Evolutionary conservation across 2,329 filamentous ascomycete genomes (phyloP), one percentile per base, ranked within the genome.

Genomic region (Ceratocystis diversiconidia): DNA sequence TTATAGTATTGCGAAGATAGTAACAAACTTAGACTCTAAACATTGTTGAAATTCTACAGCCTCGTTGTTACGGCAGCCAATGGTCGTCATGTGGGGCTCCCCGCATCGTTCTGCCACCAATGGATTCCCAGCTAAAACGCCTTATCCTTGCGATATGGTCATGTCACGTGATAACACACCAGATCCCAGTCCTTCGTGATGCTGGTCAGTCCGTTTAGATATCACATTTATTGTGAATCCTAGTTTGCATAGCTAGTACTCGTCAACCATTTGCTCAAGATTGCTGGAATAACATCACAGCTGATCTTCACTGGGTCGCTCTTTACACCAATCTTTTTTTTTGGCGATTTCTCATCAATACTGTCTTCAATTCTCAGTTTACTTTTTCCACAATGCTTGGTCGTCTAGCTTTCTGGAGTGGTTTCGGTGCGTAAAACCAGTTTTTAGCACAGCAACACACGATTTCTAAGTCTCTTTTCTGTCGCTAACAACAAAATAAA

Each of bases 341-440:
- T 4, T 5, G n/a, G 8, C 22, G n/a, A 8, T n/a, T 1, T 59
- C 30, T 8, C 17, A 59, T 32, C 17, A 28, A 17, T n/a, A n/a
- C 55, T 36, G 17, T 7, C 17, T 30, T n/a, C 28, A 32, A 64
- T 62, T 8, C 63, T 32, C 10, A n/a, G 19, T 32, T 28, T 41
- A 61, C n/a, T 64, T 15, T 60, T 32, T 70, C 70, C 75, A 79
- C 71, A 71, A 85, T 85, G 82, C 81, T 84, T 69, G 76, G 78
- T 77, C 81, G 83, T 74, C 80, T 91, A 75, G 79, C 90, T 75
- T 91, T 92, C 82, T 92, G 89, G 89, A 82, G 83, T 77, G 88
- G 88, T 81, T 95, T 96, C 84, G 92, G 92, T 96, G 85, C 73
- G 82, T 80, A 43, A 30, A 46, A 25, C 8, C 10, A 19, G 12